Percentiles rank a stretch among this genome's conserved stretches.
These are phyloP conservation scores for Huntiella savannae DNA, from an alignment of 2,329 filamentous ascomycete genomes.

Conservation along the genomic window DNA sequence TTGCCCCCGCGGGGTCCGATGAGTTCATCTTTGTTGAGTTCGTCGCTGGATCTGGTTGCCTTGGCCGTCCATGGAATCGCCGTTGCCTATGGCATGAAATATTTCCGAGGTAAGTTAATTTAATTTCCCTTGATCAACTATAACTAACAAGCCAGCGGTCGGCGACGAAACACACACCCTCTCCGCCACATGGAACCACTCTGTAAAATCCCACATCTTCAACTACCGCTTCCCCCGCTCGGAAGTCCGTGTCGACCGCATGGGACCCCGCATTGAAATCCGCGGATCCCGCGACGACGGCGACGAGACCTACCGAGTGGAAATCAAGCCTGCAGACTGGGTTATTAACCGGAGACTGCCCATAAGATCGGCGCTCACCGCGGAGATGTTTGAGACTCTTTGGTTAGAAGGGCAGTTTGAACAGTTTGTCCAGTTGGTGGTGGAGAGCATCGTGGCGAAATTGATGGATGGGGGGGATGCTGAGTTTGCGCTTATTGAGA, in stretches of 20 bases:
- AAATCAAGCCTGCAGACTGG: constrained; percentile 54
- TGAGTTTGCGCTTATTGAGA: constrained; percentile 53
- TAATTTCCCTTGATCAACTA: constrained; percentile 49
- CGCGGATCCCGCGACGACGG: constrained; percentile 62
- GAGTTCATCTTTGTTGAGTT: constrained; percentile 40
- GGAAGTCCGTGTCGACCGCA: constrained; percentile 60
- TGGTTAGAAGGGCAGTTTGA: too few species aligned
- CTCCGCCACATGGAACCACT: constrained; percentile 62
- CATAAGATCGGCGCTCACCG: constrained; percentile 31
- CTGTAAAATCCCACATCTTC: constrained; percentile 54
- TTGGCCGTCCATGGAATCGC: constrained; percentile 73
- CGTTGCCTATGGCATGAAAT: constrained; percentile 39
- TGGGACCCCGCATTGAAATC: constrained; percentile 70
- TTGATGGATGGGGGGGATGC: constrained; percentile 26
- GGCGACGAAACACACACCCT: constrained; percentile 31
- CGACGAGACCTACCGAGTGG: constrained; percentile 63
- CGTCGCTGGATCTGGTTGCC: constrained; percentile 63
- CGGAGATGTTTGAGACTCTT: constrained; percentile 14
- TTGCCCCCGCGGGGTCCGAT: constrained; percentile 32
- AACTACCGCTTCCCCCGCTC: constrained; percentile 75
- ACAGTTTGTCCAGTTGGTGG: constrained; percentile 6
- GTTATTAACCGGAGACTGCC: constrained; percentile 41
- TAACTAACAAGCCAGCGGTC: constrained; percentile 21
- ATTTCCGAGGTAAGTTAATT: constrained; percentile 31
- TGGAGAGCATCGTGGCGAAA: constrained; percentile 30